phyloP scores from a whole-genome alignment of 2,329 filamentous ascomycete species.

The Botrytis porri region DNA sequence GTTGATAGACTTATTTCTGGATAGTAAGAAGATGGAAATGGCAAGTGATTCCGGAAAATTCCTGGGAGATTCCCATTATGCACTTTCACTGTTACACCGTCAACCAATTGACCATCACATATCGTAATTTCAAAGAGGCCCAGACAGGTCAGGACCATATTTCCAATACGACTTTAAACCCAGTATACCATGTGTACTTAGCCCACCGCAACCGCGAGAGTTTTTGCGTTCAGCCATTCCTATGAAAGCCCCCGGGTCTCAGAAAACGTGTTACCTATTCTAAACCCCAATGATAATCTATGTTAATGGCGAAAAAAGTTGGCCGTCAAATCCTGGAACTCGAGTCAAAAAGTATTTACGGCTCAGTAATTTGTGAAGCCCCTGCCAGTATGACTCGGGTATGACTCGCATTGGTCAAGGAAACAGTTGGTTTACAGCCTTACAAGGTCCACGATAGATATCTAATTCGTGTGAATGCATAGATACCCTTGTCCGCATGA shows the following conservation, averaged over 20 bases:
- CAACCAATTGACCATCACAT: neutral
- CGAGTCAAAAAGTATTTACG: neutral
- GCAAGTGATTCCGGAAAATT: neutral
- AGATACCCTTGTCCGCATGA: conserved; percentile 10
- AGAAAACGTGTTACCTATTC: neutral
- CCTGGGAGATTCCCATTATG: neutral
- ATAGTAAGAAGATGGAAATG: neutral
- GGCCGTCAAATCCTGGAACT: neutral
- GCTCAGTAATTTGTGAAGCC: neutral
- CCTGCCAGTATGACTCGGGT: neutral
- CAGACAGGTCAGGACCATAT: neutral
- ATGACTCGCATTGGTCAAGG: conserved; percentile 9
- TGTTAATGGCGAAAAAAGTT: neutral
- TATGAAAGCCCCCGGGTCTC: neutral
- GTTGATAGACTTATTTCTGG: neutral
- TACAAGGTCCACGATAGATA: neutral
- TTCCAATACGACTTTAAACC: neutral
- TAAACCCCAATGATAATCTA: neutral
- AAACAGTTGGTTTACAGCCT: conserved; percentile 12
- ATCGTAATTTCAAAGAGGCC: neutral
- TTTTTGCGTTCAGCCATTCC: neutral
- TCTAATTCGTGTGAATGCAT: neutral
- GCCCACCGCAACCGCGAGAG: neutral
- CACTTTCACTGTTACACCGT: neutral
- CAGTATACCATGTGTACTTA: neutral